Conservation (phyloP, 306 rosid genomes). For the Vicia villosa region DNA sequence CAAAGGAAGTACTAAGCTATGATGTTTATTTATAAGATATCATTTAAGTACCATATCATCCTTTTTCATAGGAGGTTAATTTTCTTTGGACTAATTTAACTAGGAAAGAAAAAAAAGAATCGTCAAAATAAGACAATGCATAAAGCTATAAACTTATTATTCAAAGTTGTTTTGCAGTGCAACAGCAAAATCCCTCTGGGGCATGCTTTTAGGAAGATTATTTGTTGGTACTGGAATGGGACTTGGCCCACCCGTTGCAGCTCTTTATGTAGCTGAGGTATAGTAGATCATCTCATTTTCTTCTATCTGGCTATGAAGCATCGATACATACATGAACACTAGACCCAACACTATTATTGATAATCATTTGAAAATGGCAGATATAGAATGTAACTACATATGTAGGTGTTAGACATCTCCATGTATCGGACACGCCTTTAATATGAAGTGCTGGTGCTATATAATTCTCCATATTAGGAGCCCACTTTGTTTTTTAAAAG, state of each 20-base stretch:
- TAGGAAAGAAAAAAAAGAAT: background rate
- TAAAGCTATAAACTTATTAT: slow-evolving; percentile 31
- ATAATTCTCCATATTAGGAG: background rate
- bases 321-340: background rate
- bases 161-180: slow-evolving; percentile 55
- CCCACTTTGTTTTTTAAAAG: slow-evolving; percentile 17
- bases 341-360: background rate
- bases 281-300: slow-evolving; percentile 13
- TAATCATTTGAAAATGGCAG: background rate
- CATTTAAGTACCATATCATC: slow-evolving; percentile 5
- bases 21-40: slow-evolving; percentile 6
- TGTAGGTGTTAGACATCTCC: background rate
- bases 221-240: slow-evolving; percentile 90
- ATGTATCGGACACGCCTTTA: background rate
- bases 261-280: slow-evolving; percentile 91
- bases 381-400: background rate
- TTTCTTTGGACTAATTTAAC: slow-evolving; percentile 2
- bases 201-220: slow-evolving; percentile 85
- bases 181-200: slow-evolving; percentile 67
- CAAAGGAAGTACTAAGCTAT: slow-evolving; percentile 22
- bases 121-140: slow-evolving; percentile 17
- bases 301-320: slow-evolving; percentile 23
- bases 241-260: slow-evolving; percentile 81
- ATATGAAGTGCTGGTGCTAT: background rate
- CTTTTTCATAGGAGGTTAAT: background rate